phyloP scores from a whole-genome alignment of 352 stramenopile species.

The Phytopythium aichiense region DNA sequence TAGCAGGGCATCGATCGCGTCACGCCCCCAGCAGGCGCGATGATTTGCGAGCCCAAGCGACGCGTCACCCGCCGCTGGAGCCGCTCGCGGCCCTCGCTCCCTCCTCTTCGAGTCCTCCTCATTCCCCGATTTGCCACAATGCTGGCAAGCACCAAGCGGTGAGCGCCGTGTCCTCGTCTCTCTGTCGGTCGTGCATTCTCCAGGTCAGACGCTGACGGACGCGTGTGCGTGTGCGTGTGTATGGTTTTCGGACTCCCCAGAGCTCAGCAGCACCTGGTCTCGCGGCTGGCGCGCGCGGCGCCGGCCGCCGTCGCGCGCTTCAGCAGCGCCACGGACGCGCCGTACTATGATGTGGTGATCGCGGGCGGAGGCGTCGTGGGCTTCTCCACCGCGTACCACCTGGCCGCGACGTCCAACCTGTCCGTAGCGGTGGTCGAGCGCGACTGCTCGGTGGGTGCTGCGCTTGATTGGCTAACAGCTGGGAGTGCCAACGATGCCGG shows the following conservation, averaged over 20 bases:
- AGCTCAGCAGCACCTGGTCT: not conserved
- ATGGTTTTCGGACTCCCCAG: not conserved
- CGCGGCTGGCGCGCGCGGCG: not conserved
- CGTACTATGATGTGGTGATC: constrained; percentile 78
- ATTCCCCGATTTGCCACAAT: constrained; percentile 31
- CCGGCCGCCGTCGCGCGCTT: constrained; percentile 9
- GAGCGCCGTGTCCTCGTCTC: not conserved
- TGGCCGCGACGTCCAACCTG: constrained; percentile 61
- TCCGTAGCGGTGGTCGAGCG: constrained; percentile 76
- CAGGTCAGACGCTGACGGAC: no score
- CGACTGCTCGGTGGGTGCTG: constrained; percentile 45
- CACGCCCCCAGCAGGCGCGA: not conserved
- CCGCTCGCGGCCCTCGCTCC: not conserved
- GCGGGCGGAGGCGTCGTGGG: constrained; percentile 80
- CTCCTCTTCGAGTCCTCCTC: constrained; percentile 3
- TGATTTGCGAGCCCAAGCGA: constrained; percentile 2
- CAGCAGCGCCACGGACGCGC: constrained; percentile 16
- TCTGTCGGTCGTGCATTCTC: constrained; percentile 15
- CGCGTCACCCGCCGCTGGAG: not conserved
- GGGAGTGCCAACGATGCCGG: not conserved
- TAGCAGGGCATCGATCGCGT: not conserved
- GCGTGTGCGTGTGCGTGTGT: no score
- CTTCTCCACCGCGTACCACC: constrained; percentile 83
- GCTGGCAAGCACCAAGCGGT: constrained; percentile 31
- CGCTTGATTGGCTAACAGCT: not conserved